Evolutionary conservation across 78 protist species (phyloP), one percentile per base, ranked within the genome.

Genomic region (Emiliania huxleyi): DNA sequence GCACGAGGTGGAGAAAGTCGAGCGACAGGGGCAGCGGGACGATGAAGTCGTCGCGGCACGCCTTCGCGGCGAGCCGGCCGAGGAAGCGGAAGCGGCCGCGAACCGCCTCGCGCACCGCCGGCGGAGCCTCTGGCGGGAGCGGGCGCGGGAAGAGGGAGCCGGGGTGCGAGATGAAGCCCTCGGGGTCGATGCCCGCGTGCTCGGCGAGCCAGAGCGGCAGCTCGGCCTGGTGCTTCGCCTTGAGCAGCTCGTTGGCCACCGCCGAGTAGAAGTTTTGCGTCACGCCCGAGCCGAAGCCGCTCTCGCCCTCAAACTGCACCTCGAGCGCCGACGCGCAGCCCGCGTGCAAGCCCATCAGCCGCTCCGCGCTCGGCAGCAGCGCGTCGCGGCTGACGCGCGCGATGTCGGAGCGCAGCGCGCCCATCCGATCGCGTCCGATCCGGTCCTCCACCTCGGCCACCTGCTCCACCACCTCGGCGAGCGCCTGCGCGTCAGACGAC

Each of bases 201-300:
- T 22, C 85, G 11, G 29, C 46, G 29, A 77, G 6, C 87, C 87
- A 77, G 8, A 77, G 0, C 8, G 46, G 87, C 46, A 22, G 33
- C n/a, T 19, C n/a, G 29, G 15, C 37, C 12, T 23, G 3, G 43
- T 1, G 40, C 38, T 6, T 19, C 12, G n/a, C 48, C 46, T 40
- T 22, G 87, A 42, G 48, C 35, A 77, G 46, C 87, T 77, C 87
- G 87, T 23, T 42, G 18, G 87, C 87, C 23, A 42, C 48, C 33
- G 48, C 33, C 12, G 87, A 77, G 87, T 77, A 77, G 48, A 77
- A 77, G 87, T 77, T 77, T 48, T 77, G 87, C 44, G 87, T 77
- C 37, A 77, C 87, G n/a, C 87, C 87, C 29, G 48, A 42, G 23
- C 87, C 87, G n/a, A 77, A 77, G 87, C 87, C 87, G 35, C 33